Evolutionary conservation across 441 rosid genomes (phyloP), one percentile per base, ranked within the genome.

Genomic region (Erodium texanum): DNA sequence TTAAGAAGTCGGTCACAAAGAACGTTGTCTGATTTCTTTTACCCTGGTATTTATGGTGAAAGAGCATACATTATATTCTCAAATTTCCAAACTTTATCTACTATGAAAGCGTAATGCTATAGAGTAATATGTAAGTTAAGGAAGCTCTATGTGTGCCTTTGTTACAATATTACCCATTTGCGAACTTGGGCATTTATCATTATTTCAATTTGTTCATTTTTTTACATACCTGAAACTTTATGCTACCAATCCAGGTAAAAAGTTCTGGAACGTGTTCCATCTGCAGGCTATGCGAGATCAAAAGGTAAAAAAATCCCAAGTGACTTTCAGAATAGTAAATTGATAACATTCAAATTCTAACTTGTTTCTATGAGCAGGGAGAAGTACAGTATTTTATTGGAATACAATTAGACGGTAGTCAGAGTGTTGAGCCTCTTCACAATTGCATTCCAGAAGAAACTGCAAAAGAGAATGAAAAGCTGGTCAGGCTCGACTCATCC

Each of bases 271-370:
- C 79, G 77, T 94, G 75, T 94, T 94, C 81, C 99, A 94, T 81
- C 78, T 94, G 68, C 99, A 94, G 82, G 97, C 99, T 78, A 94
- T 92, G 98, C 98, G 99, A 81, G 99, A 94, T 80, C 99, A 92
- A 63, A 94, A 94, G 96, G 99, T 93, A 76, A 12, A 73, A 27
- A 12, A 73, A 27, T 56, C 36, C 18, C 43, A 7, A 72, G 18
- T 34, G 5, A 48, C 45, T 29, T 63, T 12, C 41, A 34, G 9
- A 34, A 34, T 3, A 27, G 66, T 27, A 27, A 4, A 15, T 3
- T 15, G 56, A 5, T 2, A 27, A 27, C 59, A 6, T n/a, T 16
- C 7, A 18, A 5, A 16, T 16, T 16, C 11, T 18, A 23, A 10
- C 43, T 32, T 52, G 24, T 73, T 72, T 68, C 14, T 68, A 4